Evolutionary conservation across 2,329 filamentous ascomycete species (phyloP), one percentile per base, ranked within the genome.

Genomic region (Fusarium domesticum): DNA sequence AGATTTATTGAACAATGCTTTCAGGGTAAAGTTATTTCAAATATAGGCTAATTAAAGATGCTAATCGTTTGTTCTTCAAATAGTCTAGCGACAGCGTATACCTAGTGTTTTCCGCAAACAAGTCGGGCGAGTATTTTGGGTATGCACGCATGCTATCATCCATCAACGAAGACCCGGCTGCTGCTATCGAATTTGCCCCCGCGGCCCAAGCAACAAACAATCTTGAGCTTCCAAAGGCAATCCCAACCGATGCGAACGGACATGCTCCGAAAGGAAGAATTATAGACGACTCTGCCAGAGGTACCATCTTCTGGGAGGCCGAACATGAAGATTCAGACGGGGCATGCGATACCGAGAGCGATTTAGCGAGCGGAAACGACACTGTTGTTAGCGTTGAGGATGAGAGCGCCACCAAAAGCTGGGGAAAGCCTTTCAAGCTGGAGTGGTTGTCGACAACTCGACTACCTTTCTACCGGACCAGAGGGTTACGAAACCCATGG

Each of bases 251-350:
- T 45, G 83, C 88, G 15, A 95, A 86, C 1, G 83, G 87, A 37
- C 84, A 77, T 39, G 85, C 87, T 3, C 91, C 91, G 0, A 85
- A 80, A 59, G 92, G 92, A 18, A 83, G 84, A 42, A 95, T 97
- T 46, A 92, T 96, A 36, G 89, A 96, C 59, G 92, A 97, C 63
- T 91, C 88, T 4, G 86, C 89, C 1, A 80, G 92, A n/a, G 92
- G 92, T 0, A 96, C 91, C 0, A 96, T 96, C 32, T 97, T 97
- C 60, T 97, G 92, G 92, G 92, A 97, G 65, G 84, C 85, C 6
- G 85, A 92, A 38, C 67, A 74, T 23, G 79, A 80, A 1, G 82
- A 83, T 2, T 60, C 64, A 2, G 65, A 67, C 35, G 74, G 69
- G 7, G 70, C 70, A 16, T 57, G 58, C 4, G 76, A 77, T n/a